phyloP scores from a whole-genome alignment of 2,329 filamentous ascomycete species.

The Aspergillus flavus region DNA sequence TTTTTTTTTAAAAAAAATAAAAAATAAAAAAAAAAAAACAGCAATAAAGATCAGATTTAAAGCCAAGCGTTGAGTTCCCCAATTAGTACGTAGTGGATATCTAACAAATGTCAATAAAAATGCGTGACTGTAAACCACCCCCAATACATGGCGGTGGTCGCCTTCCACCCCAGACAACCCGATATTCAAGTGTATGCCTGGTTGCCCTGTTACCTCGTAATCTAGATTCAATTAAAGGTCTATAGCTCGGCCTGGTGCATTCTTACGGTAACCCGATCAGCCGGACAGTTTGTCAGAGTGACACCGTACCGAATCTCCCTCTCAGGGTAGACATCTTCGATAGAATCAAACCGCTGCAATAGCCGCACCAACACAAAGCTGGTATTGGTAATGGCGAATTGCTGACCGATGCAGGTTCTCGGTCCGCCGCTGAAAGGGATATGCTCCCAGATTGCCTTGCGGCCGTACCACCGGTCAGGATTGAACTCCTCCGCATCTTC shows the following conservation, averaged over 20 bases:
- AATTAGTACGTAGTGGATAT: too few relatives aligned
- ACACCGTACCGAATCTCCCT: background rate
- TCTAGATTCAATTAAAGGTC: too few relatives aligned
- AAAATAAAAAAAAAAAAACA: too few relatives aligned
- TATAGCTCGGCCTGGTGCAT: background rate
- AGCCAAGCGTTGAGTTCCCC: too few relatives aligned
- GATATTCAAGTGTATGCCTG: too few relatives aligned
- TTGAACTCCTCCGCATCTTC: conserved; percentile 55
- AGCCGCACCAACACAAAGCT: conserved; percentile 69
- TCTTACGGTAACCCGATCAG: background rate
- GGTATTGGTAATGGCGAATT: conserved; percentile 74
- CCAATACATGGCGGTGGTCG: too few relatives aligned
- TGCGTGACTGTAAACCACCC: too few relatives aligned
- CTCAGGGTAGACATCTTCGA: conserved; percentile 46
- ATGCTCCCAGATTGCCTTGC: conserved; percentile 66
- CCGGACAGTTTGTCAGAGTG: background rate
- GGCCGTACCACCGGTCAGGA: conserved; percentile 71
- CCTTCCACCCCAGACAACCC: rapidly evolving
- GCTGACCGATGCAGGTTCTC: conserved; percentile 74
- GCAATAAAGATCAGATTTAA: too few relatives aligned
- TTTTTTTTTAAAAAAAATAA: too few relatives aligned
- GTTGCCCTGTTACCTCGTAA: too few relatives aligned
- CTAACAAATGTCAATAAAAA: too few relatives aligned
- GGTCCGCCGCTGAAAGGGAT: conserved; percentile 75
- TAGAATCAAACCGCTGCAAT: conserved; percentile 68